Conservation (phyloP, 306 rosid genomes). For the Mimosa pudica region DNA sequence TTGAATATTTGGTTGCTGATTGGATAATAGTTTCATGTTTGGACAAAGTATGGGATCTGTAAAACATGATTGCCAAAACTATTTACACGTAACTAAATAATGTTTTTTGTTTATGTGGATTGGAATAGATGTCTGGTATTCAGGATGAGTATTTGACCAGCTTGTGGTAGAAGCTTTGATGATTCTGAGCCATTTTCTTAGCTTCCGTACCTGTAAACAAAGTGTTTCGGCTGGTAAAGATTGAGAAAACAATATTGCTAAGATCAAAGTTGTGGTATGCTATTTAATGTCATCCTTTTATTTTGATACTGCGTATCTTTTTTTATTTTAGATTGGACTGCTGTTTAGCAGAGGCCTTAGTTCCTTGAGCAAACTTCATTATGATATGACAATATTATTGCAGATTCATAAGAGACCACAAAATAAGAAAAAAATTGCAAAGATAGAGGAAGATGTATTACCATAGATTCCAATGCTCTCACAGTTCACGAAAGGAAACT, state of each 20-base stretch:
- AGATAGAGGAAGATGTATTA: constrained; percentile 82
- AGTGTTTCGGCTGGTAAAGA: constrained; percentile 65
- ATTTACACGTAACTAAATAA: constrained; percentile 10
- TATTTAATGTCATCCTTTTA: too few relatives aligned
- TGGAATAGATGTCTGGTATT: constrained; percentile 42
- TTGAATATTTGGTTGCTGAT: too few relatives aligned
- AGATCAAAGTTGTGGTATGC: too few relatives aligned
- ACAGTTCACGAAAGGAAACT: constrained; percentile 48
- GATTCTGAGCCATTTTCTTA: constrained; percentile 45
- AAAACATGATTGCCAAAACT: constrained; percentile 9
- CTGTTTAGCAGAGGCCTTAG: too few relatives aligned
- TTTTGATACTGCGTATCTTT: too few relatives aligned
- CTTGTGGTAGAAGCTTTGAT: constrained; percentile 51
- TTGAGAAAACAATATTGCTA: constrained; percentile 50
- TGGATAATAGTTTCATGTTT: neutral
- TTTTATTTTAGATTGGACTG: too few relatives aligned
- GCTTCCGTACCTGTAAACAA: constrained; percentile 44
- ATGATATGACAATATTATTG: constrained; percentile 21
- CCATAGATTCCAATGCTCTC: constrained; percentile 66
- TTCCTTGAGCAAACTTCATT: too few relatives aligned
- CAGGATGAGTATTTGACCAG: constrained; percentile 36
- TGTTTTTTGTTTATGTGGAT: neutral
- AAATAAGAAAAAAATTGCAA: constrained; percentile 68
- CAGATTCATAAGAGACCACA: constrained; percentile 90
- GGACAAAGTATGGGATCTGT: too few relatives aligned